Base-by-base conservation (phyloP, 2,329 filamentous ascomycete species). In the Aureobasidium sp. region DNA sequence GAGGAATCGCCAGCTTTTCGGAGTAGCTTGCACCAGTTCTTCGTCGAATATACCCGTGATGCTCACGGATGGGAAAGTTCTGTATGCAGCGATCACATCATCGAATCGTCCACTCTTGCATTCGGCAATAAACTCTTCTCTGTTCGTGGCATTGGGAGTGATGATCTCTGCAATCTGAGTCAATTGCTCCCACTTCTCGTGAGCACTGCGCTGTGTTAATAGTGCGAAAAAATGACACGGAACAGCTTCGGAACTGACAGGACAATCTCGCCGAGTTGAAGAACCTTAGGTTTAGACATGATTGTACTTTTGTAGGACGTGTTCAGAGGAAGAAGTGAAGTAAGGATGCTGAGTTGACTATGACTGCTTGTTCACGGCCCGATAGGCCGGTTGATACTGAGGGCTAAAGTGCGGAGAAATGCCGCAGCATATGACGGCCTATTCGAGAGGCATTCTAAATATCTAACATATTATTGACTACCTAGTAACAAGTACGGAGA, bases 31-130 rank as follows among this genome's bases (percentile, higher is more conserved):
- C 39, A 92, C 74, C n/a, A 94, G 74, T 72, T 90, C 88, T 48
- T 80, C 79, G 71, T 95, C 88, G 65, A 94, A 77, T 23, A 77
- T 74, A 1, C 91, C 91, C 0, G 89, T 93, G 62, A 87, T 78
- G 13, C 70, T 70, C 46, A 83, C 77, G 36, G 86, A 89, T 48
- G 74, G 74, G 68, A 91, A 90, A 15, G 88, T 93, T 60, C 90
- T 84, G 75, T 88, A 94, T 32, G 82, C 80, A 41, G 82, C 86
- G 23, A 82, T 70, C 36, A 86, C 82, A 64, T 83, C 86, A 66
- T 90, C 84, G n/a, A 91, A 78, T 36, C 79, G 78, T 23, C 88
- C 88, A 23, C 82, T 80, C 53, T 77, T 76, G 72, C 84, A 87
- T 76, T 93, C 88, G 52, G 82, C 72, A 58, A 93, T 76, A 73